Evolutionary conservation across 2,329 filamentous ascomycete species (phyloP), one percentile per base, ranked within the genome.

Genomic region (Cordyceps cicadae): DNA sequence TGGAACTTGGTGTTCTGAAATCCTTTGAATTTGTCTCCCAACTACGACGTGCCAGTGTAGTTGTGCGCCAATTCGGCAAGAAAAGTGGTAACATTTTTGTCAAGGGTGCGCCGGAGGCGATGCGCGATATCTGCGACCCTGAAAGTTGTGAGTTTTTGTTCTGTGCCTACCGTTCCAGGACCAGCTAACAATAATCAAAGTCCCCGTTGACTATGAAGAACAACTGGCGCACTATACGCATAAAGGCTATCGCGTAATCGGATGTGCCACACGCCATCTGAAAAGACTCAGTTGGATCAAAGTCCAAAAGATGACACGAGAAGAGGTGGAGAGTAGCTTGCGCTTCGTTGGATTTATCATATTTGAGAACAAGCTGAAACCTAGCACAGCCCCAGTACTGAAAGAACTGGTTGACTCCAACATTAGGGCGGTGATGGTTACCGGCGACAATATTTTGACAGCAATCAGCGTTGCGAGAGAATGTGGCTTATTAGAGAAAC

Each of bases 361-460:
- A 59, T 99, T 99, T 67, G 94, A 99, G 75, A 99, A 99, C 76
- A 99, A 99, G 75, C 78, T 99, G 63, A 99, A 99, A 73, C 87
- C 90, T 1, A 92, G 85, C 21, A 97, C 93, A 0, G 82, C 89
- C 1, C 82, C 81, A 1, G 89, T 97, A 39, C 84, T 99, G 29
- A 82, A 88, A 60, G 92, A 97, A 74, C 81, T 99, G 3, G 81
- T 85, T 37, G 80, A 87, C 57, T 93, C 95, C 8, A 89, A 89
- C 60, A 96, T 99, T 66, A 85, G 90, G 41, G 88, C 89, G 32
- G 86, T 96, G 56, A 99, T 99, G 94, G 95, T 95, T 64, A 99
- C 94, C 0, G 94, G 94, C 34, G 94, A 99, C 77, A 99, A 99
- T 67, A 97, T 97, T 64, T 77, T 97, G 59, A 99, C 94, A 11